Evolutionary conservation across 1,139 yeast genomes (phyloP).

Genomic region (Scheffersomyces insectosa): DNA sequence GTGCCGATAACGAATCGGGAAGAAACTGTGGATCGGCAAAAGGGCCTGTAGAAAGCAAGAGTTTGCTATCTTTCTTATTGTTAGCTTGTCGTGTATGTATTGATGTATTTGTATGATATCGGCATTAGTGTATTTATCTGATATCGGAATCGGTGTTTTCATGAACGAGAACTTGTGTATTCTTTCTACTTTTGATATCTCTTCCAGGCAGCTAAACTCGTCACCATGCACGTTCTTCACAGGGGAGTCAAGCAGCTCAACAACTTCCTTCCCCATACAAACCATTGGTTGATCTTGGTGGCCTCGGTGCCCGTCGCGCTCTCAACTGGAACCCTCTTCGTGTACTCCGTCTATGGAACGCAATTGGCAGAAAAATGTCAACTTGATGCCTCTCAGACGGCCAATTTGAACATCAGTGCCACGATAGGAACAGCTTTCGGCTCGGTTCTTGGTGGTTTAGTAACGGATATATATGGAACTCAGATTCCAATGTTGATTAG

Average conservation of each 20-base stretch:
- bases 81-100: too few species aligned
- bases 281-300: constrained; percentile 26
- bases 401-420: constrained; percentile 31
- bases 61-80: too few species aligned
- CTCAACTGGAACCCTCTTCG: constrained; percentile 36
- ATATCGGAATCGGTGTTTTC: too few species aligned
- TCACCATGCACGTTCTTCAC: constrained; percentile 15
- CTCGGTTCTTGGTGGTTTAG: constrained; percentile 31
- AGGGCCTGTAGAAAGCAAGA: too few species aligned
- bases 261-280: constrained; percentile 25
- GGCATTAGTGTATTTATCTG: too few species aligned
- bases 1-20: too few species aligned
- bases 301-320: constrained; percentile 34
- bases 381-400: constrained; percentile 28
- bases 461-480: constrained; percentile 36
- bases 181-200: too few species aligned
- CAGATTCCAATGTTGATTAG: constrained; percentile 34
- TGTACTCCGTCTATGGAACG: constrained; percentile 34
- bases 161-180: too few species aligned
- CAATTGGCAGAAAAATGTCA: constrained; percentile 32
- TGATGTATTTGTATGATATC: too few species aligned
- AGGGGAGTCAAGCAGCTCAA: constrained; percentile 18
- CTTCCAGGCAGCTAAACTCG: too few species aligned
- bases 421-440: constrained; percentile 36
- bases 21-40: too few species aligned